Base-by-base conservation (phyloP, 345 rosid genomes). In the Citrus hindsii region DNA sequence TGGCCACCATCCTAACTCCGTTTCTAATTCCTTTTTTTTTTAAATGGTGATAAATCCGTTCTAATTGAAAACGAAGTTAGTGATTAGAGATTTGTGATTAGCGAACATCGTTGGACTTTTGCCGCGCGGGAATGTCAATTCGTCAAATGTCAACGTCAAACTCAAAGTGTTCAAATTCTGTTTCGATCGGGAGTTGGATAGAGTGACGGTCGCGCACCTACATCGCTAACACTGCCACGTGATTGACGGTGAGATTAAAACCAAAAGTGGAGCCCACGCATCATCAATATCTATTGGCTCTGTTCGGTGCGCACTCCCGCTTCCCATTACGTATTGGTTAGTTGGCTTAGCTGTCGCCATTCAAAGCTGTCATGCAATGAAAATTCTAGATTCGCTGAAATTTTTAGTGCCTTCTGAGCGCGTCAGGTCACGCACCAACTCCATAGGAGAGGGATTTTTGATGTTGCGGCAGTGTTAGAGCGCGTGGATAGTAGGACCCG, bases 281-380 rank as follows among this genome's bases (percentile, higher is more conserved):
- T 53, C 19, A 19, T 18, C 58, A 53, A 53, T 18, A 4, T 53
- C 58, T 53, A 1, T 53, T 5, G n/a, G 58, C 58, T 18, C 22
- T 51, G 12, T 51, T 51, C 0, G 21, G 58, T 18, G 58, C 2
- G 58, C 22, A 53, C 2, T 18, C 19, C 58, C 58, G 0, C 58
- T 53, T 51, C 0, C 22, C 2, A 6, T 53, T 3, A 4, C 18
- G 58, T 18, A 1, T 1, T 5, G 58, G 22, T 18, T 18, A 5
- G 58, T 1, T 0, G 21, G 58, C 19, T 18, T 18, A 53, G 21
- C 58, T 16, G 56, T 14, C 56, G 4, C 21, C 7, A 4, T 18
- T 51, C 4, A 19, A 19, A 56, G 76, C 76, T 72, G 76, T 59
- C 76, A 24, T 38, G 67, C 76, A 73, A 16, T 59, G 3, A 33